A percentile compares a stretch with the other conserved stretches of the same genome.
These are phyloP conservation scores for Lipomyces orientalis DNA, from an alignment of 805 yeast species.

Conservation along the genomic window DNA sequence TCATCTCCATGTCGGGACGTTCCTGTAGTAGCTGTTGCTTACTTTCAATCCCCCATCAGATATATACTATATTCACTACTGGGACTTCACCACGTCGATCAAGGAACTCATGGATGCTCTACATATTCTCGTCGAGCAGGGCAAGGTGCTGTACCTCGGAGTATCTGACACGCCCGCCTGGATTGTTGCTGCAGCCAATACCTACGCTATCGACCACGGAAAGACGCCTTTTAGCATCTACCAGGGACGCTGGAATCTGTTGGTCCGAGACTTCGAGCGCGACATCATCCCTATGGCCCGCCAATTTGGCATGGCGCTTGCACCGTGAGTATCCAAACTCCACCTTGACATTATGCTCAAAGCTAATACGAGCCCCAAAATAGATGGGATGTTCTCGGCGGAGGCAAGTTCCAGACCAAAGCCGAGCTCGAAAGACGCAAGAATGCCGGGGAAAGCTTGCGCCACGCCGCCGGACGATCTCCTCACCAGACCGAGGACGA, in stretches of 20 bases:
- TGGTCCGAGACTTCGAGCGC: constrained; percentile 39
- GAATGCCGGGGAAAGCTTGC: neutral
- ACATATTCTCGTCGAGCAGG: constrained; percentile 22
- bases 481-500: neutral
- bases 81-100: constrained; percentile 40
- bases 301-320: constrained; percentile 36
- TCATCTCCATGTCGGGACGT: too few relatives aligned
- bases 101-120: constrained; percentile 38
- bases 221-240: constrained; percentile 39
- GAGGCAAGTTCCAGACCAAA: constrained; percentile 7
- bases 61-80: constrained; percentile 22
- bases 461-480: neutral
- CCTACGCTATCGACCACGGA: constrained; percentile 37
- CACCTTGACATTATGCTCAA: too few relatives aligned
- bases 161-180: constrained; percentile 41
- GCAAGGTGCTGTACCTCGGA: constrained; percentile 41
- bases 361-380: too few relatives aligned
- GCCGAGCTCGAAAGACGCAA: neutral
- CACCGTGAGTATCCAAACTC: neutral
- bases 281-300: constrained; percentile 41
- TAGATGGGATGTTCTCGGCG: constrained; percentile 2
- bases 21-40: neutral
- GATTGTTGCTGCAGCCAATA: constrained; percentile 32
- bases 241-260: constrained; percentile 40
- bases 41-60: neutral